Evolutionary conservation across 2,329 filamentous ascomycete species (phyloP).

Genomic region (Cercospora sp.): DNA sequence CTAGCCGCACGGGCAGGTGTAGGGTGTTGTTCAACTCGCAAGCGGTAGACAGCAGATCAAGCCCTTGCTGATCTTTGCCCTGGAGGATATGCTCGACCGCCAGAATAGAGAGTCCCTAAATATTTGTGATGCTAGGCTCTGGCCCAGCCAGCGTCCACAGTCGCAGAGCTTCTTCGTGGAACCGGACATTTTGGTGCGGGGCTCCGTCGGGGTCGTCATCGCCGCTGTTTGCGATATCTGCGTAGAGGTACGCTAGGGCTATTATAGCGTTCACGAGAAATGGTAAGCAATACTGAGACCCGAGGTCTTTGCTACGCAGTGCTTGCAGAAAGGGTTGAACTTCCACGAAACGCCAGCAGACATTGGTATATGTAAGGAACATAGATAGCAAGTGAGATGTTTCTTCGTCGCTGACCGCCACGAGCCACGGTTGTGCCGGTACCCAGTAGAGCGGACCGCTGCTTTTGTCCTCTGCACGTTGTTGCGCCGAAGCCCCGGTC

Average conservation of each 20-base stretch:
- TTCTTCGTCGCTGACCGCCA: conserved; percentile 4
- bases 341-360: conserved; percentile 10
- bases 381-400: conserved; percentile 11
- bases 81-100: conserved; percentile 6
- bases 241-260: conserved; percentile 6
- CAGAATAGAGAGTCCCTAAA: conserved; percentile 7
- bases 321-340: conserved; percentile 5
- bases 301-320: neutral
- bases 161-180: conserved; percentile 11
- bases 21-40: neutral
- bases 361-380: conserved; percentile 5
- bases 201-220: neutral
- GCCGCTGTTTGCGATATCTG: neutral
- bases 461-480: neutral
- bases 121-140: conserved; percentile 4
- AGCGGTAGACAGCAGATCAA: neutral
- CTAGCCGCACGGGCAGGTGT: neutral
- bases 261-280: conserved; percentile 11
- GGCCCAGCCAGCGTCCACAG: conserved; percentile 1
- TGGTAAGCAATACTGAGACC: conserved; percentile 4
- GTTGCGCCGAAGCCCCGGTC: neutral
- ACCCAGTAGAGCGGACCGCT: conserved; percentile 10
- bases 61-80: conserved; percentile 9
- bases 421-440: conserved; percentile 8
- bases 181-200: neutral